Evolutionary conservation across 106 monocot genomes (phyloP).

Genomic region (Xerophyta viscosa): DNA sequence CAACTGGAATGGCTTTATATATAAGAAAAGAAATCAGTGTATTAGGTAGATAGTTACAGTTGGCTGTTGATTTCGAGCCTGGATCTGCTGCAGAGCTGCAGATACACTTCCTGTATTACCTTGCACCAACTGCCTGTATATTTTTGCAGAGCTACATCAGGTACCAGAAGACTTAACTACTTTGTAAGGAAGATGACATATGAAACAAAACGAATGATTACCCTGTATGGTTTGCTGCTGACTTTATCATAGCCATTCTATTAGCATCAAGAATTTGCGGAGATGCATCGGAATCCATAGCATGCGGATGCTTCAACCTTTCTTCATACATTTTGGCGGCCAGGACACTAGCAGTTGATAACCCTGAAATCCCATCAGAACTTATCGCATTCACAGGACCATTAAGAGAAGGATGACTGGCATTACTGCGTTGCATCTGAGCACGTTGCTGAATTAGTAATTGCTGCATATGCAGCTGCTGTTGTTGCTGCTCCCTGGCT

Average conservation of each 20-base stretch:
- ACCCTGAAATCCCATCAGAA: constrained; percentile 66
- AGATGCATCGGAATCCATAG: constrained; percentile 47
- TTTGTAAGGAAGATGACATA: background rate
- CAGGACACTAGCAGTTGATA: constrained; percentile 60
- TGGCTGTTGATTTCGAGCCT: constrained; percentile 49
- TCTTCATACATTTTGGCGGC: constrained; percentile 89
- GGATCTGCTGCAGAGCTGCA: constrained; percentile 75
- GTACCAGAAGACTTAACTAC: background rate
- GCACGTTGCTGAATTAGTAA: constrained; percentile 69
- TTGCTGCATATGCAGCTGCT: constrained; percentile 78
- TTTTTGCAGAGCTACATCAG: background rate
- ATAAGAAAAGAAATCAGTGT: background rate
- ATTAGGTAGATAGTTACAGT: constrained; percentile 23
- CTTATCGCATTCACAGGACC: constrained; percentile 54
- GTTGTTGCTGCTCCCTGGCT: constrained; percentile 65
- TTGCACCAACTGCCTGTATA: constrained; percentile 67
- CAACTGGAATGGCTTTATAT: too few species aligned
- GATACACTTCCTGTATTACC: constrained; percentile 51
- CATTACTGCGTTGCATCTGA: constrained; percentile 61
- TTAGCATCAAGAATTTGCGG: constrained; percentile 74
- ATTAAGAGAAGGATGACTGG: constrained; percentile 50
- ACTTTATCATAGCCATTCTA: constrained; percentile 81
- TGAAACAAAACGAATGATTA: constrained; percentile 14
- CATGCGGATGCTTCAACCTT: constrained; percentile 54
- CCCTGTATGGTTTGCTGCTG: constrained; percentile 62